A percentile compares a stretch with the other conserved stretches of the same genome.
These are phyloP conservation scores for Chara braunii DNA, from an alignment of 139 green algal genomes.

Conservation along the genomic window DNA sequence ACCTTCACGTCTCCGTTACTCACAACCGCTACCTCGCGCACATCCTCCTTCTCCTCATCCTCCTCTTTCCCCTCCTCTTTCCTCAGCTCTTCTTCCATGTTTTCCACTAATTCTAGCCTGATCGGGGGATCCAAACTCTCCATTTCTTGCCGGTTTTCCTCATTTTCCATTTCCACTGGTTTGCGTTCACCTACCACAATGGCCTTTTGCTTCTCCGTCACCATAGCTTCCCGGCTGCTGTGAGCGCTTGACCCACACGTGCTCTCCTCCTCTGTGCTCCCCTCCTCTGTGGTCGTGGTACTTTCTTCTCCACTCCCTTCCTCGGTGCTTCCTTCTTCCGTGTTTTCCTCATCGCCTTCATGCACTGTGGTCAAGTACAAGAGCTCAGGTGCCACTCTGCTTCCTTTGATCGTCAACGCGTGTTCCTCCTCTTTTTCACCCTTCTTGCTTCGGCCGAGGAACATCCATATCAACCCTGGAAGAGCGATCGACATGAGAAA, in stretches of 20 bases:
- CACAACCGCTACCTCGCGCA: not conserved
- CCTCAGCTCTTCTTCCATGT: not conserved
- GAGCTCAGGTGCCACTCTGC: too few relatives aligned
- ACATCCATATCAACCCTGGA: too few relatives aligned
- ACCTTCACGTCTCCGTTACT: not conserved
- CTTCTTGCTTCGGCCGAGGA: too few relatives aligned
- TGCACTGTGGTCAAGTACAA: too few relatives aligned
- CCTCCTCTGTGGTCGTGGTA: not conserved
- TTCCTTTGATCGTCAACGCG: too few relatives aligned
- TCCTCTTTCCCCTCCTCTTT: not conserved
- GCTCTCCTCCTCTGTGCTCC: not conserved
- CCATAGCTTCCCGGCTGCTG: not conserved
- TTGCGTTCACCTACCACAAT: not conserved
- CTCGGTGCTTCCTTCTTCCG: not conserved
- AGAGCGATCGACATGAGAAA: too few relatives aligned
- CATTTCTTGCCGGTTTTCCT: not conserved
- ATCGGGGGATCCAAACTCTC: not conserved
- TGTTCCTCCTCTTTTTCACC: too few relatives aligned
- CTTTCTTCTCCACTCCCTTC: not conserved
- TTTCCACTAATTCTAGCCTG: not conserved
- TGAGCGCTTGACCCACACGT: not conserved
- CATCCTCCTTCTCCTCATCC: not conserved
- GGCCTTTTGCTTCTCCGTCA: not conserved
- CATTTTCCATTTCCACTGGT: not conserved
- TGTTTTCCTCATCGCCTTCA: too few relatives aligned